Percentiles rank a stretch among this genome's conserved stretches.
phyloP scores from a whole-genome alignment of 306 rosid genomes.

The Cicer chorassanicum region DNA sequence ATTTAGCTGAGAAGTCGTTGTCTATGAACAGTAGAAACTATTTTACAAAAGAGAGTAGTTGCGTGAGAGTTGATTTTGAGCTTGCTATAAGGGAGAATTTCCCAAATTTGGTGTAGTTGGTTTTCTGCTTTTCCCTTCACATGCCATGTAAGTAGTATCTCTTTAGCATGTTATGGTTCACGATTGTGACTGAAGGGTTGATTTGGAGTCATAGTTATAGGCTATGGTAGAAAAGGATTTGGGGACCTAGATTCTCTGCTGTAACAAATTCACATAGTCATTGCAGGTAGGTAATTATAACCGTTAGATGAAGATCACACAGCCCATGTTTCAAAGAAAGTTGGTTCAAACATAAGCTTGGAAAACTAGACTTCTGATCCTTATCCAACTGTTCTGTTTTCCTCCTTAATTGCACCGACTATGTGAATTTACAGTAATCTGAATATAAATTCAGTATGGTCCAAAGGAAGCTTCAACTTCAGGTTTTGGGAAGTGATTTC shows the following conservation, averaged over 20 bases:
- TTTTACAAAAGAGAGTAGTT: conserved; percentile 47
- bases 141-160: conserved; percentile 37
- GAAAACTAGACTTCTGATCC: neutral
- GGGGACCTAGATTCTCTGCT: conserved; percentile 2
- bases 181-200: conserved; percentile 41
- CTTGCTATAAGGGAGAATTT: conserved; percentile 42
- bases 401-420: neutral
- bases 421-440: neutral
- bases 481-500: conserved; percentile 36
- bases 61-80: conserved; percentile 41
- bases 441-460: conserved; percentile 10
- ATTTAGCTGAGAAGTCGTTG: conserved; percentile 59
- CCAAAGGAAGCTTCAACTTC: conserved; percentile 40
- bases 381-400: neutral
- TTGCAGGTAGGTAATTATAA: neutral
- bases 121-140: conserved; percentile 41
- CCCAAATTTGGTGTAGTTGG: conserved; percentile 39
- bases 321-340: neutral
- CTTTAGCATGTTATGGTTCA: conserved; percentile 38
- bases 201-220: conserved; percentile 25
- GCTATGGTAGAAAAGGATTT: conserved; percentile 39
- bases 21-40: conserved; percentile 56
- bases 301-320: neutral
- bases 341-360: neutral
- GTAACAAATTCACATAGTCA: neutral